Conservation (phyloP, 805 yeast species). For the Barnettozyma sucrosica region DNA sequence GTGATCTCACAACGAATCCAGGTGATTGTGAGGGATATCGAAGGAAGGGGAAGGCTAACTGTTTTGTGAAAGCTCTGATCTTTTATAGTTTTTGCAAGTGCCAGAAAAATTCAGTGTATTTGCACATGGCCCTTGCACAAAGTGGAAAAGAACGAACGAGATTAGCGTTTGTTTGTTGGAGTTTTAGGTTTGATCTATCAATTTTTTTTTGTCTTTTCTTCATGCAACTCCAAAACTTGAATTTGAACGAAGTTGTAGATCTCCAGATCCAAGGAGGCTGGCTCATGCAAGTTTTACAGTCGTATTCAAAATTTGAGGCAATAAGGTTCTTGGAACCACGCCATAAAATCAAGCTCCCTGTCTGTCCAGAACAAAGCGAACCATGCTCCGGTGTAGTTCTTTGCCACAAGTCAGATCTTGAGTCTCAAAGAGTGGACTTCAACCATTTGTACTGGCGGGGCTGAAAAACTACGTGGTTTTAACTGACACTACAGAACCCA, state of each 20-base stretch:
- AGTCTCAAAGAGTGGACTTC: too few species aligned
- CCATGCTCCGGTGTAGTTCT: too few species aligned
- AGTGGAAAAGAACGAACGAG: background rate
- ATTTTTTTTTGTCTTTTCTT: background rate
- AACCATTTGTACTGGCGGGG: too few species aligned
- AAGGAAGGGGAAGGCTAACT: background rate
- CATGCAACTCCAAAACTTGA: background rate
- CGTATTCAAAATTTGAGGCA: background rate
- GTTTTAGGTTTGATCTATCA: conserved; percentile 1
- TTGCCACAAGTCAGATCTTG: too few species aligned
- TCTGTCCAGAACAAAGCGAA: too few species aligned
- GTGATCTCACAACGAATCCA: background rate
- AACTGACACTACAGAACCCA: too few species aligned
- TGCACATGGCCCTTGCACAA: background rate
- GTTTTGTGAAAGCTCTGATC: background rate
- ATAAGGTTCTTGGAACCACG: background rate
- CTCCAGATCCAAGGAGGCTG: background rate
- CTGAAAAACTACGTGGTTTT: too few species aligned
- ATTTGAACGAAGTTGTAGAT: too few species aligned
- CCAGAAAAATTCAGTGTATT: background rate
- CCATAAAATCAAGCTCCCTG: too few species aligned
- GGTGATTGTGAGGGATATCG: background rate
- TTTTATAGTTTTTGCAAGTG: conserved; percentile 1
- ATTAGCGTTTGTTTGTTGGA: background rate
- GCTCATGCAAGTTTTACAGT: background rate